A percentile compares a stretch with the other conserved stretches of the same genome.
Conservation (phyloP, 306 rosid species). For the Prunus armeniaca region DNA sequence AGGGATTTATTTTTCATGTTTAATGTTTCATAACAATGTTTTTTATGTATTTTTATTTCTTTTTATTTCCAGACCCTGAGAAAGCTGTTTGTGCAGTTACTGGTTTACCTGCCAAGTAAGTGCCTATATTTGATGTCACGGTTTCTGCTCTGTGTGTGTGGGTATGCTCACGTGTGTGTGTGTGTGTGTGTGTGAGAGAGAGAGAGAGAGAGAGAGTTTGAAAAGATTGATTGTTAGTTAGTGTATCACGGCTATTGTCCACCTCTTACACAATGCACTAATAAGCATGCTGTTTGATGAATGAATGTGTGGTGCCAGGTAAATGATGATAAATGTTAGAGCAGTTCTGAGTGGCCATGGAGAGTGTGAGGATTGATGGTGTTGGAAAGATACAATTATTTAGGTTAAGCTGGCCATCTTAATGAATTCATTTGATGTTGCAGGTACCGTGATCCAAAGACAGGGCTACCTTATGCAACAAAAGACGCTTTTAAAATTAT, state of each 20-base stretch:
- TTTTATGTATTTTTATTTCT: slow-evolving; percentile 2
- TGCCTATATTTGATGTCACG: slow-evolving; percentile 25
- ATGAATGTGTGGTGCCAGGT: neutral
- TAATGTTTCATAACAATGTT: slow-evolving; percentile 1
- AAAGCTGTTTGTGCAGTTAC: slow-evolving; percentile 74
- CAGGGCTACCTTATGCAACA: slow-evolving; percentile 87
- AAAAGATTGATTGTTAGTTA: neutral
- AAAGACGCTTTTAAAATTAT: slow-evolving; percentile 80
- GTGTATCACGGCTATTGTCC: neutral
- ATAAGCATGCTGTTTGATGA: neutral
- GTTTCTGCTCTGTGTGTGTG: neutral
- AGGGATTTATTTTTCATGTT: neutral
- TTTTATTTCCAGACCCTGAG: slow-evolving; percentile 69
- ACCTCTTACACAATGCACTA: neutral
- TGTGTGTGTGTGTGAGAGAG: too few relatives aligned
- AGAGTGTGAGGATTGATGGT: neutral
- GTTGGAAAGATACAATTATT: neutral
- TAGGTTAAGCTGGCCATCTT: neutral
- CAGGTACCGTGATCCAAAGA: slow-evolving; percentile 93
- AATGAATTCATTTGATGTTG: slow-evolving; percentile 28
- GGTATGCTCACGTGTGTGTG: neutral
- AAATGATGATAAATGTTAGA: neutral
- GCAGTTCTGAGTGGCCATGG: neutral
- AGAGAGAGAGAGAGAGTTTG: neutral
- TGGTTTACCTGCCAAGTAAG: slow-evolving; percentile 98